Evolutionary conservation across 495 filamentous ascomycete species (phyloP).

Genomic region (Trichoderma virens): DNA sequence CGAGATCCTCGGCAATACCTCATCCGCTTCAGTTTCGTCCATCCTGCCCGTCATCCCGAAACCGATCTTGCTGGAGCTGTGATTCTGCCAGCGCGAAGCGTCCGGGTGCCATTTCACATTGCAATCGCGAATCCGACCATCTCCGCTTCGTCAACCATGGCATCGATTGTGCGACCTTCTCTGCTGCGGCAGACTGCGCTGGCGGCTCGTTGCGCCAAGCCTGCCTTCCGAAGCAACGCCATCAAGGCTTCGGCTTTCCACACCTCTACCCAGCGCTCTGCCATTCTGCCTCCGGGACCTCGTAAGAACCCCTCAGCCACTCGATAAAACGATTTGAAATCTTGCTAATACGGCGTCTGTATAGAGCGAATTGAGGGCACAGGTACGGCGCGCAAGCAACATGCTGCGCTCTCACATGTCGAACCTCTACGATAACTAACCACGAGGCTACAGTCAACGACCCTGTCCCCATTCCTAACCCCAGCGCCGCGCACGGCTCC

Average conservation of each 20-base stretch:
- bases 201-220: conserved; percentile 19
- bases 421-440: background rate
- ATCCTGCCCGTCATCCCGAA: conserved; percentile 2
- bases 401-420: conserved; percentile 10
- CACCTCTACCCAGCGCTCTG: conserved; percentile 52
- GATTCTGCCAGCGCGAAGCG: background rate
- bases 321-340: conserved; percentile 14
- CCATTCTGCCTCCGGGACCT: conserved; percentile 59
- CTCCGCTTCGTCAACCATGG: conserved; percentile 31
- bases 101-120: conserved; percentile 10
- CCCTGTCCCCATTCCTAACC: conserved; percentile 61
- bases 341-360: conserved; percentile 23
- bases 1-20: conserved; percentile 19
- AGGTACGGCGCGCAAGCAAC: conserved; percentile 48
- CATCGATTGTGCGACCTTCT: conserved; percentile 46
- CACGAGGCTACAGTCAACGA: conserved; percentile 65
- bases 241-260: conserved; percentile 59
- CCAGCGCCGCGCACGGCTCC: conserved; percentile 73
- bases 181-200: conserved; percentile 44
- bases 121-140: background rate
- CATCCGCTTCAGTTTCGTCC: background rate
- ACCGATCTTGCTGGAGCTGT: background rate
- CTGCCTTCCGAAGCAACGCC: conserved; percentile 24
- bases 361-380: conserved; percentile 71
- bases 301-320: conserved; percentile 42